phyloP scores from a whole-genome alignment of 2,329 filamentous ascomycete genomes.

The Colletotrichum sp. region DNA sequence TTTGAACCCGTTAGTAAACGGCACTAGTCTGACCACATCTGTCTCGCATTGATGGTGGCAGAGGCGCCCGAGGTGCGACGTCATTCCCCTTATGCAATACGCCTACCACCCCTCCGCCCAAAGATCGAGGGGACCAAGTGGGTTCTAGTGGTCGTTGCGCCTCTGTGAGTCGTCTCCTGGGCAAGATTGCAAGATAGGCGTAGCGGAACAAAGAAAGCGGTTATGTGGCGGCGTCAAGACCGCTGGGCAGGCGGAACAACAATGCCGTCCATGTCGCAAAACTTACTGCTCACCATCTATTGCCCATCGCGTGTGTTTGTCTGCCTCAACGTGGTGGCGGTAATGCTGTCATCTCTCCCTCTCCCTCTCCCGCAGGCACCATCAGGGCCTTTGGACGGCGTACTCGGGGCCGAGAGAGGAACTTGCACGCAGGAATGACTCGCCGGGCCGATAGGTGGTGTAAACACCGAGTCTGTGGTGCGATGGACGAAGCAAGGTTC shows the following conservation, averaged over 20 bases:
- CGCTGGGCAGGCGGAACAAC: slow-evolving; percentile 1
- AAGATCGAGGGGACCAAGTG: neutral
- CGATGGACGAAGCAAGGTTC: neutral
- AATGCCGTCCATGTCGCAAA: neutral
- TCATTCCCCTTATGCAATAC: slow-evolving; percentile 7
- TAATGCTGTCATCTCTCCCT: neutral
- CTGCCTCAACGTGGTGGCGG: neutral
- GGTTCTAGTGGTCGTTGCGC: neutral
- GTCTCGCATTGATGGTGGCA: slow-evolving; percentile 17
- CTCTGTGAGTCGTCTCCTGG: neutral
- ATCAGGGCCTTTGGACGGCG: neutral
- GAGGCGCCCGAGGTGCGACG: slow-evolving; percentile 17
- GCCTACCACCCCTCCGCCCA: neutral
- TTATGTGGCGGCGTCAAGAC: neutral
- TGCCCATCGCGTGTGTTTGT: neutral
- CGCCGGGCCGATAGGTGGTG: neutral
- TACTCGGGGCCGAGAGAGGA: neutral
- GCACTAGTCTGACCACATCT: slow-evolving; percentile 8
- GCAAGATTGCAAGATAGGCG: neutral
- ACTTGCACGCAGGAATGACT: neutral
- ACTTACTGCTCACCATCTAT: neutral
- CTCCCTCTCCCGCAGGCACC: neutral
- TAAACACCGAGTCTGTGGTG: neutral
- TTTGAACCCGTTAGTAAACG: neutral
- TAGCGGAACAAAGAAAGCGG: neutral